These are phyloP conservation scores for Acrodontium crateriforme DNA, from an alignment of 2,329 filamentous ascomycete genomes.

Conservation along the genomic window DNA sequence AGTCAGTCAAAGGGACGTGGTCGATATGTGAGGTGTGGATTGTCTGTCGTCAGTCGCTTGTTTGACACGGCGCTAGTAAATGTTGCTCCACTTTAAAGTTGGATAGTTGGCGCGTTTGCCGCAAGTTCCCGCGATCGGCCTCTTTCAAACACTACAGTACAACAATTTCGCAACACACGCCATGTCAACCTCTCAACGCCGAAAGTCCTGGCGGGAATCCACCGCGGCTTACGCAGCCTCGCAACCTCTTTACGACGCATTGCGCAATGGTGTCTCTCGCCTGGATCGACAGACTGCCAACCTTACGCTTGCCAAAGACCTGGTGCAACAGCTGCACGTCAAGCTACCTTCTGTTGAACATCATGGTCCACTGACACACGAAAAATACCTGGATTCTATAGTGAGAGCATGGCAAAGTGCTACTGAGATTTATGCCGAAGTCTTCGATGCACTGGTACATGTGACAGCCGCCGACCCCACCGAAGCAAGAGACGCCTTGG, in stretches of 20 bases:
- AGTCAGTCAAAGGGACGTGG: too few species aligned
- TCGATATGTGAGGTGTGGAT: too few species aligned
- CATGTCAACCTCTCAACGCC: slow-evolving; percentile 9
- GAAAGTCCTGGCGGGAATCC: slow-evolving; percentile 6
- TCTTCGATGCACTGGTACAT: slow-evolving; percentile 15
- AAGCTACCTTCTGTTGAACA: slow-evolving; percentile 8
- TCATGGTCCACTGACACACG: slow-evolving; percentile 7
- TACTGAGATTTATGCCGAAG: slow-evolving; percentile 13
- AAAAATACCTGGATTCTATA: slow-evolving; percentile 13
- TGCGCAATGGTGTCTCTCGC: slow-evolving; percentile 10
- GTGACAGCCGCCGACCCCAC: slow-evolving; percentile 14
- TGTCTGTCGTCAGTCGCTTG: too few species aligned
- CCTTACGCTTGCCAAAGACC: slow-evolving; percentile 13
- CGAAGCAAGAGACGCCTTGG: slow-evolving; percentile 10
- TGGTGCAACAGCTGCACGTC: slow-evolving; percentile 18
- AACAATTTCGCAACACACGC: not conserved
- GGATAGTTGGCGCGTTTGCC: too few species aligned
- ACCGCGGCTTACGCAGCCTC: slow-evolving; percentile 17
- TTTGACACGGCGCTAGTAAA: not conserved
- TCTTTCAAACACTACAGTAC: not conserved
- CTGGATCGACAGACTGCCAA: slow-evolving; percentile 10
- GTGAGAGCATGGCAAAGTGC: slow-evolving; percentile 17
- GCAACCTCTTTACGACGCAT: slow-evolving; percentile 17
- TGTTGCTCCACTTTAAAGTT: not conserved
- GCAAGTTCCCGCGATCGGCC: too few species aligned